A percentile compares a stretch with the other conserved stretches of the same genome.
Evolutionary conservation across 106 monocot species (phyloP).

Genomic region (Allium fistulosum): DNA sequence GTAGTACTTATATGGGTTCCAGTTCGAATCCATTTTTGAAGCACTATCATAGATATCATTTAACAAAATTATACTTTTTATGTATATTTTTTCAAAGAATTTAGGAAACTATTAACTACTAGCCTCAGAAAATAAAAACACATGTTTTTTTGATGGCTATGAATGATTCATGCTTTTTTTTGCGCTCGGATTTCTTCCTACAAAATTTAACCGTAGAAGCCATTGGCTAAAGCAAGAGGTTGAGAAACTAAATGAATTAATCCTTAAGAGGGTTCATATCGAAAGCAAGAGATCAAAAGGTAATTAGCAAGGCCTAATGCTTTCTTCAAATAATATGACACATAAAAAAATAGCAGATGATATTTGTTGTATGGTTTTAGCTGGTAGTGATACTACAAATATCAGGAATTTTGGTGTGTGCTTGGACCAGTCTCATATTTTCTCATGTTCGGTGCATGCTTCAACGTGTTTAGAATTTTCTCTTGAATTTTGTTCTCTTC

Average conservation of each 20-base stretch:
- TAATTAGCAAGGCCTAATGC: slow-evolving; percentile 6
- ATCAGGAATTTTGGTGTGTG: no score
- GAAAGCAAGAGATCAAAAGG: not conserved
- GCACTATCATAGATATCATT: no score
- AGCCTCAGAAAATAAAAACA: no score
- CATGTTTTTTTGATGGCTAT: not conserved
- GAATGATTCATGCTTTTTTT: not conserved
- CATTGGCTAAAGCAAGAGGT: slow-evolving; percentile 3
- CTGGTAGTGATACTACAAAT: slow-evolving; percentile 1
- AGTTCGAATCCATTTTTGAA: no score
- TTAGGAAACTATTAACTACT: no score
- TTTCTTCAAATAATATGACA: slow-evolving; percentile 5
- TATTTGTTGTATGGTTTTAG: not conserved
- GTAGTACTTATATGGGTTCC: no score
- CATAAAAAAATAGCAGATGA: not conserved
- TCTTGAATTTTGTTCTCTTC: no score
- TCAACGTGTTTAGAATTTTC: no score
- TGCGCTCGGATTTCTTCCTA: slow-evolving; percentile 1
- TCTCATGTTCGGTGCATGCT: no score
- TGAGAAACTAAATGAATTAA: slow-evolving; percentile 4
- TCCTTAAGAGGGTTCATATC: not conserved
- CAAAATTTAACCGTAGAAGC: slow-evolving; percentile 4
- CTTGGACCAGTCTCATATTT: no score
- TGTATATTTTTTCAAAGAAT: no score
- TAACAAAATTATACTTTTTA: no score